Evolutionary conservation across 495 filamentous ascomycete species (phyloP).

Genomic region (Aspergillus ellipticus): DNA sequence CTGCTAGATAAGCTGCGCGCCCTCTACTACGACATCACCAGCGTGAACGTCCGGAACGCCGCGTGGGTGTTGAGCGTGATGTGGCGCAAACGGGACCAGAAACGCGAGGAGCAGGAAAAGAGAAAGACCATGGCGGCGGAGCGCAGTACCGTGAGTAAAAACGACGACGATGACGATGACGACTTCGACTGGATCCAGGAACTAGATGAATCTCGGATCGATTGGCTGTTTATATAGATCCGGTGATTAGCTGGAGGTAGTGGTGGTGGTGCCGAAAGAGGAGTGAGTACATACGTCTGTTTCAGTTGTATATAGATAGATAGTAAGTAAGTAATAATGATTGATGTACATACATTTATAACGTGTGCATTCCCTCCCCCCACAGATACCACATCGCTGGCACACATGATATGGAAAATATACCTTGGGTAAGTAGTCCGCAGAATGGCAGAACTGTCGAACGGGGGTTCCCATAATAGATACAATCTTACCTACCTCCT

Average conservation of each 20-base stretch:
- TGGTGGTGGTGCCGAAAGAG: too few species aligned
- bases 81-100: constrained; percentile 44
- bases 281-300: constrained; percentile 3
- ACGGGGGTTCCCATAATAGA: too few species aligned
- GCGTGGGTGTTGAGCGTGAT: constrained; percentile 45
- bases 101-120: constrained; percentile 12
- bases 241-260: not conserved
- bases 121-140: not conserved
- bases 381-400: too few species aligned
- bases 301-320: constrained; percentile 15
- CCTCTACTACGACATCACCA: constrained; percentile 39
- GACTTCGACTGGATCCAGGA: constrained; percentile 47
- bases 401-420: too few species aligned
- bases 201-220: constrained; percentile 40
- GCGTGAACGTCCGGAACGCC: constrained; percentile 45
- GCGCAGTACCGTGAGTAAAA: not conserved
- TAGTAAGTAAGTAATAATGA: too few species aligned
- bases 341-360: not conserved
- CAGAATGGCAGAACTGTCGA: too few species aligned
- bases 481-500: too few species aligned
- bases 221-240: constrained; percentile 47
- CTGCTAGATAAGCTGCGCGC: constrained; percentile 34
- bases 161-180: constrained; percentile 20
- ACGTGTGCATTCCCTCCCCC: not conserved
- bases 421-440: too few species aligned